Base-by-base conservation (phyloP, 2,329 filamentous ascomycete genomes). In the Penicillium sp. region DNA sequence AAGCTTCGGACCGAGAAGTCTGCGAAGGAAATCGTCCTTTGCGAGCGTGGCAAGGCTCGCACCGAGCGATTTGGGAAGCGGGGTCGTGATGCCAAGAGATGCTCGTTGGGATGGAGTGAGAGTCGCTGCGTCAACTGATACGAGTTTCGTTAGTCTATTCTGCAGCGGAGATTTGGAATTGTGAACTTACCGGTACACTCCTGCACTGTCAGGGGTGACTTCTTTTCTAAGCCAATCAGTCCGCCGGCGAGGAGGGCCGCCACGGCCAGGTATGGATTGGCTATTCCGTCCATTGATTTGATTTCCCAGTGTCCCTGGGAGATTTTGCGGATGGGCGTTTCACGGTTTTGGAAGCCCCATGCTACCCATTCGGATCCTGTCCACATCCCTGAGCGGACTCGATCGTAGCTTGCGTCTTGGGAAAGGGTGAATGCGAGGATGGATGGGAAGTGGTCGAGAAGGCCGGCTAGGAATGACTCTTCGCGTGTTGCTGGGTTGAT, bases 271-370 rank as follows among this genome's bases (percentile, higher is more conserved):
- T 92, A 93, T 37, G 80, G 76, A 55, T 93, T 93, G 2, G 85
- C 83, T 12, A 87, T 64, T 0, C 85, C 86, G 54, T 93, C 86
- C n/a, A 90, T 55, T 37, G 75, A 78, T 55, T 86, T 82, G 14
- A 93, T 51, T 62, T 93, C 86, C 82, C 85, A 93, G 54, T 86
- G 81, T 13, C 77, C 79, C 2, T 61, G 66, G 2, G 68, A 67
- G 32, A 87, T 74, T 57, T 82, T 80, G 9, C 85, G 75, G 7
- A 93, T 68, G 0, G 85, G 82, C 3, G 78, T 72, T 66, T 90
- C 84, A 12, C 84, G 78, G 60, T 92, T 92, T 63, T 92, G 80
- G 3, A 79, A 84, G 9, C 86, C 86, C 85, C 85, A 93, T 0
- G 81, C 68, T 0, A 89, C 75, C 80, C 82, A 89, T 6, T 79